Base-by-base conservation (phyloP, 495 filamentous ascomycete species). In the Neurospora sp. region DNA sequence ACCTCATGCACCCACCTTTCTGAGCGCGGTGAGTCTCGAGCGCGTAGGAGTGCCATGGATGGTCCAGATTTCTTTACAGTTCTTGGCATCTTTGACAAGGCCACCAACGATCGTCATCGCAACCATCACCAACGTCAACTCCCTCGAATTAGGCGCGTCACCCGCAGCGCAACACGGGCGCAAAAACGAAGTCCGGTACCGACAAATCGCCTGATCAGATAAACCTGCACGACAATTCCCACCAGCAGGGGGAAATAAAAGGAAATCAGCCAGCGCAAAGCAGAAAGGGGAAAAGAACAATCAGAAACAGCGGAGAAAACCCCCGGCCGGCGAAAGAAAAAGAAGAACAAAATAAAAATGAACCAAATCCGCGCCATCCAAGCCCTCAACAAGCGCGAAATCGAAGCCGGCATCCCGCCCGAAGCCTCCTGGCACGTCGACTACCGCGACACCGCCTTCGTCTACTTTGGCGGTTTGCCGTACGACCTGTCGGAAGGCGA, bases 341-440 rank as follows among this genome's bases (percentile, higher is more conserved):
- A 14, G 2, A 35, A 31, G 3, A 35, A 31, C 12, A 72, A 68
- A 46, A 18, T 39, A 68, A 68, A 72, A 18, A 99, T 99, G 96
- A 97, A 98, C 81, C 89, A 90, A 75, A 94, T 99, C 76, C 92
- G 93, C 76, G 89, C 93, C 75, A 93, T 98, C 75, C 92, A 97
- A 82, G 89, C 90, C 78, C 91, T 99, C 73, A 99, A 98, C 84
- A 94, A 97, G 86, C 90, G 91, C 73, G 96, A 99, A 83, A 91
- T 98, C 71, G 93, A 98, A 82, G 90, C 93, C 81, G 91, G 88
- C 74, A 83, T 95, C 70, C 83, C 92, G 18, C 90, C 93, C 41
- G 88, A 92, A 81, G 96, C 92, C 68, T 98, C 96, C 73, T 99
- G 96, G 96, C 96, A 99, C 81, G 89, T 91, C 78, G 96, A 99